Evolutionary conservation across 257 asterid species (phyloP), one percentile per base, ranked within the genome.

Genomic region (Solanum virginianum): DNA sequence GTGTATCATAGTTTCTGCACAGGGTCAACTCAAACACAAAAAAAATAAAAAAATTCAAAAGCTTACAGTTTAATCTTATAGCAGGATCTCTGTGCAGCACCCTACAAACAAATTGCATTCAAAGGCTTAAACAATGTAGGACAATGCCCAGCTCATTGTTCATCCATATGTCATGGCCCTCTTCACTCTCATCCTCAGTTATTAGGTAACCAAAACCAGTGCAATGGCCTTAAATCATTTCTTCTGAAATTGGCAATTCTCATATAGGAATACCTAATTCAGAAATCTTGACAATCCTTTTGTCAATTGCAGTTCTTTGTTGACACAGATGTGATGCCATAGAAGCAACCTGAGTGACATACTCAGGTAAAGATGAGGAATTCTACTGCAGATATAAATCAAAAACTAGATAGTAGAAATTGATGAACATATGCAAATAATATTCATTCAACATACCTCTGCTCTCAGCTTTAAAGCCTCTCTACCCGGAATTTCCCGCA

Each of bases 401-500:
- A 57, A 77, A 26, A 65, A 51, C 82, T 53, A 77, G 75, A 47
- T 74, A 51, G 62, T 49, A 49, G 15, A 75, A 14, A 75, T 49
- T 75, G 62, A 49, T 75, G 62, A 75, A 75, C 60, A 49, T 15
- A 11, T 14, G 45, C 39, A 45, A 24, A 49, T 32, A 57, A 81
- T 56, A 71, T 82, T 45, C 70, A 75, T 20, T 74, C 43, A 18
- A 18, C 70, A 57, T 88, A 94, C 99, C 70, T 96, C 98, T 81
- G 98, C 98, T 51, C 98, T 92, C 39, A 95, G 92, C 91, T 92
- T 95, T 90, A 96, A 69, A 84, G 98, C 95, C 88, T 94, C 98
- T 87, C 99, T 93, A 68, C 97, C 97, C 57, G 98, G 98, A 86
- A 92, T 91, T 86, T 95, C 97, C 80, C 98, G 90, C 87, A 96